A percentile compares a stretch with the other conserved stretches of the same genome.
phyloP scores from a whole-genome alignment of 2,329 filamentous ascomycete genomes.

The Penicillium sp. region DNA sequence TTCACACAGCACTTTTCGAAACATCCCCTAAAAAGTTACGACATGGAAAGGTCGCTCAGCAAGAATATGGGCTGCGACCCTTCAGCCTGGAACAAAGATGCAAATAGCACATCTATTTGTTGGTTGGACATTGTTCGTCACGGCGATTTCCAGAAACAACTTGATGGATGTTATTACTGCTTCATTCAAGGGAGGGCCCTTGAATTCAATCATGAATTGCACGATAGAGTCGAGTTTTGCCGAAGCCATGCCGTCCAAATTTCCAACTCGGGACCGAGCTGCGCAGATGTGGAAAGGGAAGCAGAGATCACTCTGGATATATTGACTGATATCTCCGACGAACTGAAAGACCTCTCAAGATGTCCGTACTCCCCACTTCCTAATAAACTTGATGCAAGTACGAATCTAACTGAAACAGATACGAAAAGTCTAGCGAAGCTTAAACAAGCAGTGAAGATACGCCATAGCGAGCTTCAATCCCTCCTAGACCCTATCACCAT shows the following conservation, averaged over 20 bases:
- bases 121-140: neutral
- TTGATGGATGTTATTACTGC: neutral
- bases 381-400: too few species aligned
- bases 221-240: neutral
- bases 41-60: neutral
- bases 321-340: neutral
- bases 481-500: too few species aligned
- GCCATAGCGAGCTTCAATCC: neutral
- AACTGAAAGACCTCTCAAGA: neutral
- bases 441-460: neutral
- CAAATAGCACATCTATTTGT: neutral
- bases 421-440: neutral
- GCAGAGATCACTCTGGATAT: neutral
- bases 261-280: neutral
- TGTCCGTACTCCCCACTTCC: neutral
- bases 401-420: neutral
- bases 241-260: neutral
- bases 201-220: neutral
- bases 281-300: neutral
- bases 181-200: neutral
- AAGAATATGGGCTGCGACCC: neutral
- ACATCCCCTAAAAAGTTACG: neutral
- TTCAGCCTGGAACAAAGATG: neutral
- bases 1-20: neutral
- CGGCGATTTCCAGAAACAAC: neutral